Base-by-base conservation (phyloP, 2,329 filamentous ascomycete species). In the Xylaria sp. region DNA sequence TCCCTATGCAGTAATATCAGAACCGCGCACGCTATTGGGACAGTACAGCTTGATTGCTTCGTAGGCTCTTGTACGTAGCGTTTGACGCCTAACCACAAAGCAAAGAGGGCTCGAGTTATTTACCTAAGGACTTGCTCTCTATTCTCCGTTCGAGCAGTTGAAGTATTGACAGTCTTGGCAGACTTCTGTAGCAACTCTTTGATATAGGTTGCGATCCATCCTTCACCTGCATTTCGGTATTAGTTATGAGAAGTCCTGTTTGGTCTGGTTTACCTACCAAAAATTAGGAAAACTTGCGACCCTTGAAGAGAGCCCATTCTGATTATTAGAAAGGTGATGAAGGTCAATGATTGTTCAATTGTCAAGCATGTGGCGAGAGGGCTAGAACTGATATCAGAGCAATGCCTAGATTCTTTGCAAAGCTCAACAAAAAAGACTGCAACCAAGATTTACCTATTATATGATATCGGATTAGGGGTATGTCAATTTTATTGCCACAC, bases 41-140 rank as follows among this genome's bases (percentile, higher is more conserved):
- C 42, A 21, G 18, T 21, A 18, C 21, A 47, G n/a, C n/a, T 23
- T 47, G 10, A n/a, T 1, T 23, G 3, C 42, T 47, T 21, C n/a
- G n/a, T 18, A 47, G 44, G 44, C 1, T 48, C 21, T 48, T 48
- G 44, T 23, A 18, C 8, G 6, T 23, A 23, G 8, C 12, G n/a
- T 12, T 3, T 18, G n/a, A 48, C 3, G 23, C 1, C 10, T 12
- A n/a, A 9, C 5, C n/a, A 47, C 16, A 23, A 23, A 23, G 6
- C n/a, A n/a, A 4, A 47, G 44, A 47, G n/a, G n/a, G 5, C 12
- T 48, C 10, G 21, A 13, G 13, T 12, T 25, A 4, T 25, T 48
- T 48, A 48, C 44, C 44, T 48, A 13, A 48, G 44, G 44, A 48
- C 44, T 48, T 48, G 44, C 12, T 48, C 44, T 48, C 44, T 48